A percentile compares a stretch with the other conserved stretches of the same genome.
These are phyloP conservation scores for Toxicodendron radicans DNA, from an alignment of 345 rosid genomes.

Conservation along the genomic window DNA sequence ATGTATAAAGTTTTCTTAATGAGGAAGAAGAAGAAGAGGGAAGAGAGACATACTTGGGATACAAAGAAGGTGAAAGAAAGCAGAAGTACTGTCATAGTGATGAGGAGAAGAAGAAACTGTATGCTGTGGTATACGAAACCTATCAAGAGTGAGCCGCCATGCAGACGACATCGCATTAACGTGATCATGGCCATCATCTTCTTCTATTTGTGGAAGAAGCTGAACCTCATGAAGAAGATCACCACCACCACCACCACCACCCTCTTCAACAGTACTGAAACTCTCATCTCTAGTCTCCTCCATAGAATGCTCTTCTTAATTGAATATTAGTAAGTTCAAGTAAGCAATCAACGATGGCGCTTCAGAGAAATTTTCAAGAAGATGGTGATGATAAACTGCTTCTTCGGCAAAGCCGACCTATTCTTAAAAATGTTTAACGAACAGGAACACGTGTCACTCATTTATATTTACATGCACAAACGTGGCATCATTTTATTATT, in stretches of 20 bases:
- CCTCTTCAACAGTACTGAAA: background rate
- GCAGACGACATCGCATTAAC: conserved; percentile 25
- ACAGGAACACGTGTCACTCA: no score
- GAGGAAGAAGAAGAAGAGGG: background rate
- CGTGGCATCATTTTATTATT: no score
- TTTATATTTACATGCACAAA: no score
- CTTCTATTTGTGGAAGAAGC: conserved; percentile 24
- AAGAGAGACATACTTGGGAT: conserved; percentile 29
- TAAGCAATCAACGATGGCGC: no score
- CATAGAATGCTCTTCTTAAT: no score
- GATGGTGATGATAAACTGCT: no score
- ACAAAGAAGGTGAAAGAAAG: conserved; percentile 35
- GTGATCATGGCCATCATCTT: background rate
- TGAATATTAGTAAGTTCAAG: no score
- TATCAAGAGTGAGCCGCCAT: conserved; percentile 52
- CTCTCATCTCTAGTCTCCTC: no score
- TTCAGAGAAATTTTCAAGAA: no score
- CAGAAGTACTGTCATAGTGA: conserved; percentile 11
- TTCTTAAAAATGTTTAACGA: no score
- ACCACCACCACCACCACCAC: background rate
- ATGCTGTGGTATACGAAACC: conserved; percentile 38
- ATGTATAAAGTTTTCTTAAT: no score
- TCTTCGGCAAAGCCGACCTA: no score
- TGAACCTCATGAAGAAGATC: background rate
- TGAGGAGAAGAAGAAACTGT: conserved; percentile 12